phyloP scores from a whole-genome alignment of 805 yeast species.

The Ogataea wickerhamii region DNA sequence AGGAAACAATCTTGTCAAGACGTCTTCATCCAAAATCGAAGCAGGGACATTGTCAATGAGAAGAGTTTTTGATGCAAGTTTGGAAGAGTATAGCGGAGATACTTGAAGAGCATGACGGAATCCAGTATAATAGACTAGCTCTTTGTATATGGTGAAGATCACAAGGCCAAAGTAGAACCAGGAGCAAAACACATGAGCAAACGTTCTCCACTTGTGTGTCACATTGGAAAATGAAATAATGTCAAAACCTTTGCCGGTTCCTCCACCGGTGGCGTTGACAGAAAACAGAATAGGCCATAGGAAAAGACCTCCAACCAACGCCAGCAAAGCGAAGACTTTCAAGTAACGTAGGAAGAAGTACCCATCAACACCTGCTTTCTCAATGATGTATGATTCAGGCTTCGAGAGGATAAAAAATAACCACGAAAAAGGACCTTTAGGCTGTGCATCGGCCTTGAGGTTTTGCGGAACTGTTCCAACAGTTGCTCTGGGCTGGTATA shows the following conservation, averaged over 20 bases:
- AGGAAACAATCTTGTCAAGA: constrained; percentile 59
- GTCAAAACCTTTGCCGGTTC: constrained; percentile 54
- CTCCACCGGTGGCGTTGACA: constrained; percentile 69
- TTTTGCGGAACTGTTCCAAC: constrained; percentile 46
- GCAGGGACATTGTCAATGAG: constrained; percentile 66
- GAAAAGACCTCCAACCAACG: constrained; percentile 50
- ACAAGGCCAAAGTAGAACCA: constrained; percentile 71
- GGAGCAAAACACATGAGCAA: constrained; percentile 72
- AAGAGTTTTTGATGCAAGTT: constrained; percentile 67
- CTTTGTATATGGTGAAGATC: constrained; percentile 66
- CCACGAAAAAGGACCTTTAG: constrained; percentile 54
- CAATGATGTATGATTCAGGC: constrained; percentile 61
- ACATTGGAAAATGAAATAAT: constrained; percentile 62
- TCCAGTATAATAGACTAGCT: constrained; percentile 64
- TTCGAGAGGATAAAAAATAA: constrained; percentile 43
- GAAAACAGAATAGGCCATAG: constrained; percentile 71
- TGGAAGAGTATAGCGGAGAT: constrained; percentile 67
- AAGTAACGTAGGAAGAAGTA: constrained; percentile 69
- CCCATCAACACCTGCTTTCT: constrained; percentile 73
- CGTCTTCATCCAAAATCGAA: constrained; percentile 41
- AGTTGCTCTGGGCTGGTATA: constrained; percentile 48
- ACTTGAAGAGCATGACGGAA: constrained; percentile 73
- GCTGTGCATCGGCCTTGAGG: constrained; percentile 41
- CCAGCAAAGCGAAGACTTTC: constrained; percentile 49
- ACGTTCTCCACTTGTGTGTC: constrained; percentile 56